Evolutionary conservation across 192 early-diverging fungal genomes (phyloP), one percentile per base, ranked within the genome.

Genomic region (Linderina pennispora): DNA sequence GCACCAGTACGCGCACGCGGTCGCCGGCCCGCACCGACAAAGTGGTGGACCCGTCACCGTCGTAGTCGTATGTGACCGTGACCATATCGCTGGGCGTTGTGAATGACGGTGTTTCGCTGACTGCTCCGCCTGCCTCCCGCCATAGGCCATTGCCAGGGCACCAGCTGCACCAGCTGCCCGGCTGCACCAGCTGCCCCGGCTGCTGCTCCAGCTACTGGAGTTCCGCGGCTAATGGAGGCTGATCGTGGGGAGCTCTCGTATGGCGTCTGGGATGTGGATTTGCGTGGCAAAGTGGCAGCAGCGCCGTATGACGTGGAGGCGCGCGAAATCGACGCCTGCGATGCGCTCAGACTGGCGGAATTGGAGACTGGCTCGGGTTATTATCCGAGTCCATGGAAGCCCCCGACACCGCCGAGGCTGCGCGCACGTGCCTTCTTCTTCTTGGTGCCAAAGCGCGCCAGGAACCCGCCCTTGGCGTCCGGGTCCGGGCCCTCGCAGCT

Each of bases 51-150:
- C 56, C 52, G 28, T 66, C 64, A 20, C 64, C 64, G 11, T 58
- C 64, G 53, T 58, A 66, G 43, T 59, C 64, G 10, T 66, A 66
- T 21, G 59, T 22, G 36, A 66, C 51, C 3, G 45, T 21, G n/a
- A n/a, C n/a, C 1, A 38, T 32, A 15, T 21, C 22, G 8, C 21
- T 21, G 17, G 11, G 6, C 8, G 23, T 11, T 40, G n/a, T 21
- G 18, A 24, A 15, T 21, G 15, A 25, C 25, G 1, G 28, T 50
- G 15, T 8, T 7, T 7, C 21, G n/a, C 28, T 42, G n/a, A n/a
- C 45, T 0, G 24, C 14, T 7, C n/a, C n/a, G 53, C 38, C n/a
- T 23, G 40, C 28, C 28, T 5, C 28, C 28, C 28, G 11, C 11
- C 28, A 31, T 31, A 8, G n/a, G 28, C 28, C 11, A 11, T 11